Evolutionary conservation across 805 yeast species (phyloP).

Genomic region (Wickerhamomyces queroliae): DNA sequence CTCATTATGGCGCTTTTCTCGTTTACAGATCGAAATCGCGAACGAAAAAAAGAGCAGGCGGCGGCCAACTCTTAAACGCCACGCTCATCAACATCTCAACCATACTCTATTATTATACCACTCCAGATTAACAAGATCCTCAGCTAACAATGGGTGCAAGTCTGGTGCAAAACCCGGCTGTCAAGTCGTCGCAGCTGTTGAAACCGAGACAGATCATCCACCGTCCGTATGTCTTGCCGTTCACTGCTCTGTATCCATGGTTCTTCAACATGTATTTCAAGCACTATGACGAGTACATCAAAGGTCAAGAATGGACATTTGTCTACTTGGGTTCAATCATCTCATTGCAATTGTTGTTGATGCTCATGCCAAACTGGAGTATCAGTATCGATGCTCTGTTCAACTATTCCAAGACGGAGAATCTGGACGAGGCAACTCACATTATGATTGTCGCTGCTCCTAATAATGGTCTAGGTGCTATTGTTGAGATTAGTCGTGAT

Average conservation of each 20-base stretch:
- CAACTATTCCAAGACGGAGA: constrained; percentile 52
- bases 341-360: constrained; percentile 66
- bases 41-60: no score
- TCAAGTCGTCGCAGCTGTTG: constrained; percentile 68
- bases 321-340: constrained; percentile 72
- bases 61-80: no score
- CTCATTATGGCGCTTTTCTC: no score
- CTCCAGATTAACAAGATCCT: no score
- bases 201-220: constrained; percentile 53
- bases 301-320: constrained; percentile 94
- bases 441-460: constrained; percentile 77
- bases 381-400: constrained; percentile 62
- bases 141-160: constrained; percentile 6
- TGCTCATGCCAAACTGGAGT: constrained; percentile 95
- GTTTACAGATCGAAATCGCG: no score
- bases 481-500: constrained; percentile 54
- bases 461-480: constrained; percentile 81
- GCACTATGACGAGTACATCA: constrained; percentile 76
- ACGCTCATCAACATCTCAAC: no score
- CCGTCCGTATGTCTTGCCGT: constrained; percentile 82
- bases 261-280: constrained; percentile 58
- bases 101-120: no score
- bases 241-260: constrained; percentile 68
- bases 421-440: constrained; percentile 60
- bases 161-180: constrained; percentile 67